phyloP scores from a whole-genome alignment of 495 filamentous ascomycete species.

The Emericellopsis terricola region DNA sequence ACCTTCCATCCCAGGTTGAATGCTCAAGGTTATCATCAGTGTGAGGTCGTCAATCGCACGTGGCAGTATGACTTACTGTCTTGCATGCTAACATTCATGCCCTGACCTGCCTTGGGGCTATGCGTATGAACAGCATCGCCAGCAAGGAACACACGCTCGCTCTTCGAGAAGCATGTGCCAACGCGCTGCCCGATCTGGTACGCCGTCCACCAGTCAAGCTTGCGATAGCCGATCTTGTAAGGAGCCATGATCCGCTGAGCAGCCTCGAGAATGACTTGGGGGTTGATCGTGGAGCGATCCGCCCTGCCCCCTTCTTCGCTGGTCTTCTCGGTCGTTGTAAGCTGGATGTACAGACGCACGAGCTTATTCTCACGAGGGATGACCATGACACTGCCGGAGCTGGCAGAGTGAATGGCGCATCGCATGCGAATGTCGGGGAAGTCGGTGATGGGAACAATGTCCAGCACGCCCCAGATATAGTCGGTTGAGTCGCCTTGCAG shows the following conservation, averaged over 20 bases:
- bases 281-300: neutral
- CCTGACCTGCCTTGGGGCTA: conserved; percentile 56
- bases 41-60: no score
- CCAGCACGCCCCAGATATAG: conserved; percentile 45
- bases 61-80: no score
- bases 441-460: conserved; percentile 47
- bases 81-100: conserved; percentile 57
- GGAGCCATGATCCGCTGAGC: neutral
- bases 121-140: conserved; percentile 45
- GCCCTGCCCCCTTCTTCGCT: neutral
- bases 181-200: conserved; percentile 61
- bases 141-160: conserved; percentile 45
- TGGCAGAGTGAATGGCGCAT: conserved; percentile 47
- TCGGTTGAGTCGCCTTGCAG: conserved; percentile 46
- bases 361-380: conserved; percentile 51
- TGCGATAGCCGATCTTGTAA: neutral
- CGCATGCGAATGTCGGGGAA: conserved; percentile 55
- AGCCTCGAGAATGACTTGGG: neutral
- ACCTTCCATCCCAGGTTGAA: conserved; percentile 69
- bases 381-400: conserved; percentile 45
- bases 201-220: conserved; percentile 13
- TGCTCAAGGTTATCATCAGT: no score
- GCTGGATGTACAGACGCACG: conserved; percentile 53
- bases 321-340: conserved; percentile 9
- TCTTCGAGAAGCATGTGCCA: conserved; percentile 38